Percentiles rank a stretch among this genome's conserved stretches.
Conservation (phyloP, 805 yeast species). For the Millerozyma acaciae region DNA sequence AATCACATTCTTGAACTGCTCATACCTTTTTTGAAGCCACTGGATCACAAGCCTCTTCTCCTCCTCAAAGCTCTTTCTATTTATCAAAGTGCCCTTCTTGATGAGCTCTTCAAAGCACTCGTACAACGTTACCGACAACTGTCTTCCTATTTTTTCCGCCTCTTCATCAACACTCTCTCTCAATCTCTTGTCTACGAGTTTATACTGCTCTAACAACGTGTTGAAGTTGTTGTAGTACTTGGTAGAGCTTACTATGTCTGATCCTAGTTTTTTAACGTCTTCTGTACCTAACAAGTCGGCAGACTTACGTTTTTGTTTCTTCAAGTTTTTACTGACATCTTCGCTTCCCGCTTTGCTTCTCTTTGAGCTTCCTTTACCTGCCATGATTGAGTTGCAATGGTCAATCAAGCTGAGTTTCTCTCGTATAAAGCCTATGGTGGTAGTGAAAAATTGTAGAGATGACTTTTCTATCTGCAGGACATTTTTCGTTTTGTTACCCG, state of each 20-base stretch:
- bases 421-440: too few species aligned
- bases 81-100: conserved; percentile 36
- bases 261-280: conserved; percentile 20
- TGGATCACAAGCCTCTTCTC: conserved; percentile 47
- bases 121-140: conserved; percentile 38
- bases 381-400: conserved; percentile 7
- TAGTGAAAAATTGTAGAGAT: conserved; percentile 8
- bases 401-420: conserved; percentile 3
- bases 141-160: conserved; percentile 34
- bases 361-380: conserved; percentile 3
- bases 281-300: conserved; percentile 11
- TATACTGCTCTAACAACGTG: conserved; percentile 39
- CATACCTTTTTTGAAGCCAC: conserved; percentile 64
- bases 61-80: conserved; percentile 34
- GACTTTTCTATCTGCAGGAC: conserved; percentile 4
- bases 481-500: conserved; percentile 10
- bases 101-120: conserved; percentile 49
- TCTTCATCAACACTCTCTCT: conserved; percentile 15
- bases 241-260: conserved; percentile 39
- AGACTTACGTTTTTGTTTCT: background rate
- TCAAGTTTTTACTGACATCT: conserved; percentile 4
- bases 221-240: conserved; percentile 52
- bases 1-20: conserved; percentile 45
- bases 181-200: conserved; percentile 16
- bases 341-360: conserved; percentile 1